Evolutionary conservation across 2,329 filamentous ascomycete species (phyloP), one percentile per base, ranked within the genome.

Genomic region (Fusarium sp.): DNA sequence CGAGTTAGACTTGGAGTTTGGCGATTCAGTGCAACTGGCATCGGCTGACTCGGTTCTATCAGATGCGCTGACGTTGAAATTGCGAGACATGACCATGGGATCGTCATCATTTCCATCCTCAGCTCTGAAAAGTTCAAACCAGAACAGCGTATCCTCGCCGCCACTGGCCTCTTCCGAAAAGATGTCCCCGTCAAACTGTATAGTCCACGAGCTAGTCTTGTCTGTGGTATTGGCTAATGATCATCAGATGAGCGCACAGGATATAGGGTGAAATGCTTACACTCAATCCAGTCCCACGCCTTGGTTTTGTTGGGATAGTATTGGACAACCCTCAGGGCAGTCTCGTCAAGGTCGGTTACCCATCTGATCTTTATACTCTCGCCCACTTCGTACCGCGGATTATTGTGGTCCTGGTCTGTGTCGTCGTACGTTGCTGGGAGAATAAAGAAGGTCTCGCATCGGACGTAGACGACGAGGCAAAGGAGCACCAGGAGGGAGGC

Each of bases 401-500:
- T 50, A 28, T 58, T 58, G 22, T 6, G 11, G n/a, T 22, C 15
- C 10, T 29, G 36, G 19, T 43, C 29, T 4, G 25, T 19, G 3
- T 44, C 43, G 11, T 56, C 44, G 7, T 31, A 24, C 19, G 40
- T 58, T 10, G 43, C 55, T 1, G 55, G 55, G 7, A 44, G 31
- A 12, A 49, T 32, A 11, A 58, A 58, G 24, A 34, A 22, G 4
- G 31, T 57, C 6, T 45, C 39, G 10, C 44, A 43, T 11, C 44
- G 32, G 4, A 40, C 32, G 4, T 44, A 38, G 15, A 55, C 26
- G n/a, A 48, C 24, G 13, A 49, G 44, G 43, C 28, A 29, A n/a
- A 56, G 39, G 11, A 58, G 28, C 4, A 24, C 28, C 7, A 51
- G 19, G 11, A 77, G 75, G 78, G 80, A 75, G 82, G 81, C 61